phyloP scores from a whole-genome alignment of 257 asterid species.

The Paulownia fortunei region DNA sequence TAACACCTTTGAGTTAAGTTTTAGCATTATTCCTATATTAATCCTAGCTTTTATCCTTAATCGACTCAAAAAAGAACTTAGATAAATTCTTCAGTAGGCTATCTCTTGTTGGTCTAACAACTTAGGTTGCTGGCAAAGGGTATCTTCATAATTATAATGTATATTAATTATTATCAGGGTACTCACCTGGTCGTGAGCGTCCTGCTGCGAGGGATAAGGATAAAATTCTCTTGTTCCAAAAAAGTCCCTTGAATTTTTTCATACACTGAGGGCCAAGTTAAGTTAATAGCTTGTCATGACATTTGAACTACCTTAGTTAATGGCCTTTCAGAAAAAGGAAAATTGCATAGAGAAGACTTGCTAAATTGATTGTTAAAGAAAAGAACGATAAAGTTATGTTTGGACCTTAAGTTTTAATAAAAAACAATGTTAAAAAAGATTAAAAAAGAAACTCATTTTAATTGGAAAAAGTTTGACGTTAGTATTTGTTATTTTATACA shows the following conservation, averaged over 20 bases:
- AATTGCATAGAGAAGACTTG: no score
- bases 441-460: no score
- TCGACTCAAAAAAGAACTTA: background rate
- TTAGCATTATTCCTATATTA: background rate
- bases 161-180: background rate
- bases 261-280: background rate
- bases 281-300: background rate
- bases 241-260: background rate
- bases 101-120: background rate
- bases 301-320: no score
- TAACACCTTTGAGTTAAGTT: background rate
- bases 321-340: no score
- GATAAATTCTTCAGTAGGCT: background rate
- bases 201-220: conserved; percentile 16
- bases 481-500: no score
- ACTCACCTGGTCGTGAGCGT: background rate
- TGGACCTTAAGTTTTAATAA: no score
- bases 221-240: background rate
- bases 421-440: no score
- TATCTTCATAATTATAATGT: background rate
- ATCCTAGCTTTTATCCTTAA: background rate
- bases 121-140: background rate
- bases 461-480: no score
- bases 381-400: no score
- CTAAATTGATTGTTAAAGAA: no score